Base-by-base conservation (phyloP, 2,329 filamentous ascomycete species). In the Fusarium verticillioides region DNA sequence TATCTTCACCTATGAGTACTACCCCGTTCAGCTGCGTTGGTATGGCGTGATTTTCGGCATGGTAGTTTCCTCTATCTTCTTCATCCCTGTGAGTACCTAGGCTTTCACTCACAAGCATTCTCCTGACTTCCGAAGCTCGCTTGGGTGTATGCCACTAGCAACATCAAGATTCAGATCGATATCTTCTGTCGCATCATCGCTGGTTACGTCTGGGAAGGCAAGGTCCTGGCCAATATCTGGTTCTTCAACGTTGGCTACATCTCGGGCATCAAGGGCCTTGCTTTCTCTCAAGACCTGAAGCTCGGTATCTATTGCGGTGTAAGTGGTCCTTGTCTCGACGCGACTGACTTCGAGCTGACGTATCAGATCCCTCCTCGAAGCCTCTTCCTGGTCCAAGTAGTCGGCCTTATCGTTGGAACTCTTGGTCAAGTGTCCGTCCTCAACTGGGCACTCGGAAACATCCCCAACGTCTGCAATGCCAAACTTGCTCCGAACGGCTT, bases 401-500 rank as follows among this genome's bases (percentile, higher is more conserved):
- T 84, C 2, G 85, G 84, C 1, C 81, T 85, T 0, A 52, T 87
- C 10, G 83, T 85, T 76, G 83, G 83, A 12, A 83, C 81, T 36
- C 75, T 87, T 30, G 82, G 85, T 4, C 85, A 87, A 66, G 80
- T 87, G 53, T 82, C 81, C 0, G 80, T 81, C 1, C 71, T 81
- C 16, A 80, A 81, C 63, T 81, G 80, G 80, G 78, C 78, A 1
- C 77, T 85, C 5, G 78, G 79, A n/a, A 80, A 86, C 58, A 89
- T 91, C 66, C 74, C 81, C 1, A 79, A 83, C 10, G 84, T 90
- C 23, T 91, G 89, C 79, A 79, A 79, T 1, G 66, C 75, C 6
- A 73, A 84, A 13, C 83, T 87, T 50, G 72, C 80, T 12, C 66
- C 61, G 9, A 84, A 86, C 56, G 84, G 86, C 23, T 90, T 88